Percentiles rank a stretch among this genome's conserved stretches.
phyloP scores from a whole-genome alignment of 768 basidiomycete genomes.

The Agaricus blazei region DNA sequence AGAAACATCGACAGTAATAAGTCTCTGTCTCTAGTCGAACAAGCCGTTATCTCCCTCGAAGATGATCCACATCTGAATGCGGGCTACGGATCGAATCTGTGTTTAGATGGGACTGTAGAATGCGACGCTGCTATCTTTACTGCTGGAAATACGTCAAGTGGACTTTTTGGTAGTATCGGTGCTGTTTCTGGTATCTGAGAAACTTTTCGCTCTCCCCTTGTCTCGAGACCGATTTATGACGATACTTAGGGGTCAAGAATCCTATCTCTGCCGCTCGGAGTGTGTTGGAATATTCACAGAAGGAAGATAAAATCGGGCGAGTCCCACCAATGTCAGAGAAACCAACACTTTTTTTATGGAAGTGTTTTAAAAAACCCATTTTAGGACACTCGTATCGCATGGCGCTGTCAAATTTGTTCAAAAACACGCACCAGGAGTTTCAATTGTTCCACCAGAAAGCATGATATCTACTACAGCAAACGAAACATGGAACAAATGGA shows the following conservation, averaged over 20 bases:
- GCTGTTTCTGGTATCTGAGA: conserved; percentile 54
- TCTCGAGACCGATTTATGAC: neutral
- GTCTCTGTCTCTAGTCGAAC: conserved; percentile 44
- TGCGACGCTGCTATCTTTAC: conserved; percentile 80
- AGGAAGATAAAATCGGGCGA: conserved; percentile 50
- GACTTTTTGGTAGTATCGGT: conserved; percentile 63
- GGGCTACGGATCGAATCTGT: conserved; percentile 80
- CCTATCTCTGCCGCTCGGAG: conserved; percentile 59
- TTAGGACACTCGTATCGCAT: conserved; percentile 53
- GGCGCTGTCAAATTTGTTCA: conserved; percentile 59
- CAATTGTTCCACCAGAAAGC: conserved; percentile 33
- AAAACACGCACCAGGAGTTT: conserved; percentile 15
- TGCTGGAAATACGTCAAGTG: conserved; percentile 6
- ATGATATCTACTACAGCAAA: conserved; percentile 47
- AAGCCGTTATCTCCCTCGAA: conserved; percentile 55
- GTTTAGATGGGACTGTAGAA: conserved; percentile 68
- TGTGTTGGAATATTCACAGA: conserved; percentile 49
- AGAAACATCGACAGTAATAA: no score
- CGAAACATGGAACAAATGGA: conserved; percentile 62
- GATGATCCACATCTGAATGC: conserved; percentile 68
- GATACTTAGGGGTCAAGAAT: conserved; percentile 53
- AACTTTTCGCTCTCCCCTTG: neutral
- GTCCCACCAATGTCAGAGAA: conserved; percentile 61
- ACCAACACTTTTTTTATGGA: neutral
- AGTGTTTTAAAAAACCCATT: no score